Conservation (phyloP, 306 rosid genomes). For the Sechiopsis laciniata region DNA sequence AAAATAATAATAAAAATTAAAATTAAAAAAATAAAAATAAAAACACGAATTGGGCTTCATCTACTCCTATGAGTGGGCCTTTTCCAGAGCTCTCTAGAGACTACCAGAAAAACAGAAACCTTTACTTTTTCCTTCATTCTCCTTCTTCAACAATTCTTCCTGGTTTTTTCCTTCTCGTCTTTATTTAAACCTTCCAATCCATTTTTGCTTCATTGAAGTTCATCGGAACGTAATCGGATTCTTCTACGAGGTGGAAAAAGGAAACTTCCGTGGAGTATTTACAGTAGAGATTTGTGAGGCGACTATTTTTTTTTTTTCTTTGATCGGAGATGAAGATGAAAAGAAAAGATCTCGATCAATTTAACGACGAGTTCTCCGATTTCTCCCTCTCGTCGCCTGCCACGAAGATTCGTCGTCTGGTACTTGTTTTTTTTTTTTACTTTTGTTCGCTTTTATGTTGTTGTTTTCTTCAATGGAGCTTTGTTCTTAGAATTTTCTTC, state of each 20-base stretch:
- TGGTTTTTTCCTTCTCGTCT: neutral
- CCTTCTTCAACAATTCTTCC: neutral
- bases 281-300: neutral
- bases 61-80: neutral
- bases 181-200: neutral
- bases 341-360: slow-evolving; percentile 35
- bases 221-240: neutral
- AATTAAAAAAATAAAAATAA: no score
- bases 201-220: neutral
- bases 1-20: no score
- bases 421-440: slow-evolving; percentile 9
- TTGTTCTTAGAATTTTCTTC: neutral
- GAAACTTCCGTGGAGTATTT: neutral
- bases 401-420: slow-evolving; percentile 88
- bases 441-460: neutral
- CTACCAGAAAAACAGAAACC: neutral
- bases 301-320: neutral
- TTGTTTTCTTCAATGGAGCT: neutral
- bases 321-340: slow-evolving; percentile 44
- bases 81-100: slow-evolving; percentile 26
- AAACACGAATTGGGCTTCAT: neutral
- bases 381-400: slow-evolving; percentile 75
- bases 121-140: neutral
- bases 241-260: neutral
- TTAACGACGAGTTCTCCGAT: slow-evolving; percentile 56